Base-by-base conservation (phyloP, 345 rosid species). In the Sisymbrium irio region DNA sequence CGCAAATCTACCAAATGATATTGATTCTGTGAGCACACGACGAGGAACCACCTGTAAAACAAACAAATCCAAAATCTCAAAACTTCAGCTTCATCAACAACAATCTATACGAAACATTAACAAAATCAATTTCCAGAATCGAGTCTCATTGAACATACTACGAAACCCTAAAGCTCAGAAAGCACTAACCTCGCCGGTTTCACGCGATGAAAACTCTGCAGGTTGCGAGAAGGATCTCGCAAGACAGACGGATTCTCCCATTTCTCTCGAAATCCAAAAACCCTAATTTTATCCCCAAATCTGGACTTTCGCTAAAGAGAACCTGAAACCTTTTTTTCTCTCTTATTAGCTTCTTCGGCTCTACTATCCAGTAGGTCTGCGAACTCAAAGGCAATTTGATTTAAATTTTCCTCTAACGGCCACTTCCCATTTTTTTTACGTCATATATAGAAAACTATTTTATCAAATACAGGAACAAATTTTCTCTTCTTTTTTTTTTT, bases 151-250 rank as follows among this genome's bases (percentile, higher is more conserved):
- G n/a, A n/a, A n/a, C n/a, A n/a, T n/a, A n/a, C n/a, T n/a, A n/a
- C n/a, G n/a, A n/a, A n/a, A n/a, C n/a, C n/a, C n/a, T n/a, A n/a
- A n/a, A n/a, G n/a, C n/a, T n/a, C n/a, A n/a, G n/a, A n/a, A n/a
- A 22, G 25, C 3, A 36, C 83, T 51, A 14, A 90, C 97, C 96
- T 88, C 84, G 71, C 71, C 62, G 71, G 76, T 53, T 67, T 83
- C 86, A 59, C 74, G 83, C 30, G 85, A 84, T 30, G 89, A 81
- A 60, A 62, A 44, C 36, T 68, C 84, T 17, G 90, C 75, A 55
- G 97, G 97, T 69, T 89, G 97, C 74, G 99, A 89, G 75, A 92
- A 88, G 1, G 97, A 90, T 84, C 96, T 87, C 79, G 67, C 47
- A 27, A 92, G 88, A 77, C 86, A 83, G 12, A 62, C 49, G 41